phyloP scores from a whole-genome alignment of 1,284 basidiomycete genomes.

The Ustilago shanxiensis region DNA sequence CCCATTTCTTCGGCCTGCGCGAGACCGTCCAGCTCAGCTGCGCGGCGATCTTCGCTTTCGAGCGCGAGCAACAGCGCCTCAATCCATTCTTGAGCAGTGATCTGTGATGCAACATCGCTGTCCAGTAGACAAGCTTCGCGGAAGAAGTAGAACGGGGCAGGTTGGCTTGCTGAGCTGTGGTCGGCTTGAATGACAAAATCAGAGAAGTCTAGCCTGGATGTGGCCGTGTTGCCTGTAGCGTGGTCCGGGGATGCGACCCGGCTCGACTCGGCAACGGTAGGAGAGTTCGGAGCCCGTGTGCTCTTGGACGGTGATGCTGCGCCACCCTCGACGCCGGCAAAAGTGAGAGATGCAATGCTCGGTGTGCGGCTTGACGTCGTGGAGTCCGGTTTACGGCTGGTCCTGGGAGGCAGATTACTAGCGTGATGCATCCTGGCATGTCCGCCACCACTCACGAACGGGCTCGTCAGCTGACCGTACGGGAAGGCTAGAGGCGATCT shows the following conservation, averaged over 20 bases:
- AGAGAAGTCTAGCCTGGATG: conserved; percentile 20
- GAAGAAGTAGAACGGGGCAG: conserved; percentile 45
- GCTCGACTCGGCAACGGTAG: conserved; percentile 25
- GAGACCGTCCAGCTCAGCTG: conserved; percentile 32
- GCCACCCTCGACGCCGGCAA: conserved; percentile 19
- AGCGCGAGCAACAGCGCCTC: conserved; percentile 41
- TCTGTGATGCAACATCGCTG: conserved; percentile 24
- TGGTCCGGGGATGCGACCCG: conserved; percentile 29
- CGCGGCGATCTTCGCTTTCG: conserved; percentile 26
- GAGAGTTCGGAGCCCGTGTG: conserved; percentile 32
- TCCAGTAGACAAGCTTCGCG: conserved; percentile 44
- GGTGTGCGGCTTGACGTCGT: conserved; percentile 43
- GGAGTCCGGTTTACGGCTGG: conserved; percentile 16
- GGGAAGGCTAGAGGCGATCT: conserved; percentile 54
- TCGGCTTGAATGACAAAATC: conserved; percentile 35
- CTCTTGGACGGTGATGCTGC: conserved; percentile 25
- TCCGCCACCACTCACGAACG: conserved; percentile 37
- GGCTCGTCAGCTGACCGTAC: conserved; percentile 48
- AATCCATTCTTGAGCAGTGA: conserved; percentile 35
- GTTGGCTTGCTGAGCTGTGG: conserved; percentile 25
- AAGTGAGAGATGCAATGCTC: conserved; percentile 40
- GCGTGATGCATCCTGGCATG: conserved; percentile 10
- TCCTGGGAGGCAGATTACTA: conserved; percentile 5
- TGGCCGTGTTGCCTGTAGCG: conserved; percentile 5
- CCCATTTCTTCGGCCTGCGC: conserved; percentile 53